Conservation (phyloP, 768 basidiomycete species). For the Leccinum fibrillosum region DNA sequence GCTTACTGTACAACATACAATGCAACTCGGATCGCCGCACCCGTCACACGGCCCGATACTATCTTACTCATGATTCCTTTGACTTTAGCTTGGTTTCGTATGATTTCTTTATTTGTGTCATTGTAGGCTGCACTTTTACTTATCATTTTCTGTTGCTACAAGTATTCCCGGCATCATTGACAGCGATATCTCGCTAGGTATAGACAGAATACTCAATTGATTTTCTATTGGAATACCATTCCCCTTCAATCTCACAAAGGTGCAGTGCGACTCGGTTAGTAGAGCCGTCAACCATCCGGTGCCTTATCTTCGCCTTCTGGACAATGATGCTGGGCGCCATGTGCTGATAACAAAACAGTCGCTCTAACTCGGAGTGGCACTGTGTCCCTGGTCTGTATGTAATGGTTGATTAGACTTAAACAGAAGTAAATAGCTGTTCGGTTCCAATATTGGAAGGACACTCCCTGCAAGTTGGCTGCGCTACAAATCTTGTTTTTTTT, state of each 20-base stretch:
- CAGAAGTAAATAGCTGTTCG: constrained; percentile 21
- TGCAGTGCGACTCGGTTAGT: not conserved
- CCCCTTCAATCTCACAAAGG: not conserved
- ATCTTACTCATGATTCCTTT: constrained; percentile 18
- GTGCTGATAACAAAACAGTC: not conserved
- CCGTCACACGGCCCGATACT: constrained; percentile 7
- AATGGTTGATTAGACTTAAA: constrained; percentile 23
- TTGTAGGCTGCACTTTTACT: constrained; percentile 26
- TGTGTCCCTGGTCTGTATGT: not conserved
- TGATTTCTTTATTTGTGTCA: constrained; percentile 27
- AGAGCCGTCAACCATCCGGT: not conserved
- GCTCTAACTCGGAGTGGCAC: not conserved
- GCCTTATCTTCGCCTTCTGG: not conserved
- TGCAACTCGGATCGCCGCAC: constrained; percentile 17
- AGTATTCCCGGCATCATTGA: constrained; percentile 24
- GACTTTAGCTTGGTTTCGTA: constrained; percentile 18
- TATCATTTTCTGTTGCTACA: constrained; percentile 30
- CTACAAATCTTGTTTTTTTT: not conserved
- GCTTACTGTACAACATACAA: constrained; percentile 26
- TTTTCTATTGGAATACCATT: constrained; percentile 16
- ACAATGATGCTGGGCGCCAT: not conserved
- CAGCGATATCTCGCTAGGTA: constrained; percentile 28
- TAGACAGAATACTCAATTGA: constrained; percentile 22
- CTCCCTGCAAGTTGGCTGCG: not conserved
- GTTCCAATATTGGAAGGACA: not conserved